Evolutionary conservation across 2,329 filamentous ascomycete genomes (phyloP), one percentile per base, ranked within the genome.

Genomic region (Nemania sp.): DNA sequence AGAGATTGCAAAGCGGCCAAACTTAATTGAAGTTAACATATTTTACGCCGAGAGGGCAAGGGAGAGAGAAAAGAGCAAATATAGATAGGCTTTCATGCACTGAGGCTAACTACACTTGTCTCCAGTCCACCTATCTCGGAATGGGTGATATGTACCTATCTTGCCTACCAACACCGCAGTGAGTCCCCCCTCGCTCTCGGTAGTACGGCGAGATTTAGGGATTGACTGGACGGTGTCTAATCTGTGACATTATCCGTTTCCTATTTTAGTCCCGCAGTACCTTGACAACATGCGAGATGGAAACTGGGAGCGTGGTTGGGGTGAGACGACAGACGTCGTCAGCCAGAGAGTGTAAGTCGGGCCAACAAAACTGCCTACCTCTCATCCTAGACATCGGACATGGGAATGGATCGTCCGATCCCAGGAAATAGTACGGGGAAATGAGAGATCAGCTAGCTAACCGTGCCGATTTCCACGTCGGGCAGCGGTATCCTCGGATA

Each of bases 101-200:
- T 1, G 15, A 35, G 45, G 54, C 55, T 68, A 58, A 64, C 52
- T 20, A 27, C 24, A 62, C 29, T 51, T 52, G 10, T 41, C 22
- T 6, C 29, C 53, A 87, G 86, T 1, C 86, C 86, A 1, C 86
- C 88, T 71, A 88, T 88, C 68, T 78, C 86, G 0, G 86, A 88
- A 75, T 88, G 86, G 86, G 80, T 88, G 6, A 82, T 88, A 26
- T 76, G 79, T 24, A 87, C 85, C 0, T 88, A 82, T 71, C 77
- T 88, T 2, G 80, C 84, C 0, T 80, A 82, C 57, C 82, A 86
- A 69, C 85, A 87, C 64, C 74, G 76, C 2, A 74, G 85, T 86
- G 73, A 68, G 83, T 78, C 8, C 10, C 41, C n/a, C 22, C 20
- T n/a, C n/a, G 2, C 1, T 32, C 26, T 13, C 32, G 22, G 11